Base-by-base conservation (phyloP, 129 eudicot species). In the Scalesia atractyloides region DNA sequence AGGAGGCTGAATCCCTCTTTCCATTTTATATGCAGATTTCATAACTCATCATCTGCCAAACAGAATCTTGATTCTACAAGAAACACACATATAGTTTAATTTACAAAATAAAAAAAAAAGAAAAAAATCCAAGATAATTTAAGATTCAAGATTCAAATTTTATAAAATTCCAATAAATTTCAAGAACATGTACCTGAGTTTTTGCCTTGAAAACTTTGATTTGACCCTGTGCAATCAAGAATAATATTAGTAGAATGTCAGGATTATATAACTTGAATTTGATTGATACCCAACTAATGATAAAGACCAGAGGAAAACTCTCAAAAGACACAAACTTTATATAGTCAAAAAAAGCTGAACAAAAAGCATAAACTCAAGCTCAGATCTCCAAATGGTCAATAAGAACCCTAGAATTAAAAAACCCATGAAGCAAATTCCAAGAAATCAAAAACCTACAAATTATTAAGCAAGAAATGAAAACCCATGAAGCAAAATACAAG, bases 1-100 rank as follows among this genome's bases (percentile, higher is more conserved):
- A 50, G 96, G 96, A 79, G 93, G 93, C 78, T 89, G 96, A 82
- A 86, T 84, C 80, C 84, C 73, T 84, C 91, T 79, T 56, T 89
- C 92, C 88, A 83, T 85, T 70, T 52, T 75, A 69, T 63, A 53
- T 69, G 60, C 58, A 24, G 60, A 77, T 39, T 66, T 60, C 79
- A 72, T 61, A 41, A 66, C 10, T 70, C 71, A 65, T 57, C 75
- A 43, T 60, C 82, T 66, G 69, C 61, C 68, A 77, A 74, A 73
- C 76, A 63, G 26, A 50, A 7, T 69, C 64, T 49, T 52, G 82
- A 79, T 74, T 79, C 85, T 81, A 75, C 61, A 41, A 73, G 11
- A 18, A 34, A 52, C 16, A 62, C 49, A 44, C 16, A 62, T 58
- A 11, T 6, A 76, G 47, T 44, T n/a, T 67, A 43, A 20, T 56